Evolutionary conservation across 2,329 filamentous ascomycete species (phyloP).

Genomic region (Nigrograna mackinnonii): DNA sequence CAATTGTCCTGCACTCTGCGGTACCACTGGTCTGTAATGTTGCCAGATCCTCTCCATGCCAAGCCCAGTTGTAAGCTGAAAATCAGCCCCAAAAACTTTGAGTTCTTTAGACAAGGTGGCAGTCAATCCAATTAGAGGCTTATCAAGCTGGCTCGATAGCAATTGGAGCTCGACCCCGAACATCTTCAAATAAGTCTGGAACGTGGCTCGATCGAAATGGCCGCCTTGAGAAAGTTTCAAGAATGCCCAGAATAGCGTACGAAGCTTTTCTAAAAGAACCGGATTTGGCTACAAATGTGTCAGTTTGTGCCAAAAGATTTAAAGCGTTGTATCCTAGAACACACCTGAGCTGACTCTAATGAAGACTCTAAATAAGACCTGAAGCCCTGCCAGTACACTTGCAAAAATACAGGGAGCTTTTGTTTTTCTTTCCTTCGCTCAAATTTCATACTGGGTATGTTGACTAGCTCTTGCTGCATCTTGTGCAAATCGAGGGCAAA

Average conservation of each 20-base stretch:
- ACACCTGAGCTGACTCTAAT: neutral
- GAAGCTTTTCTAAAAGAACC: constrained; percentile 27
- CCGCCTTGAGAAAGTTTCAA: constrained; percentile 44
- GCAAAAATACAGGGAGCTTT: constrained; percentile 33
- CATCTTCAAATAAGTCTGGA: constrained; percentile 57
- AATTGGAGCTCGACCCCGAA: constrained; percentile 18
- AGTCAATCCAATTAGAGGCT: constrained; percentile 26
- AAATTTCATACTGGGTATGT: constrained; percentile 31
- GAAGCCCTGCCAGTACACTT: constrained; percentile 26
- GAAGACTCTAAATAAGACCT: constrained; percentile 10
- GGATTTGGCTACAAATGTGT: too few species aligned
- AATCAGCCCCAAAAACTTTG: constrained; percentile 65
- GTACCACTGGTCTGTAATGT: constrained; percentile 64
- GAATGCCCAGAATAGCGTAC: constrained; percentile 54
- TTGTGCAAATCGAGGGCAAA: constrained; percentile 29
- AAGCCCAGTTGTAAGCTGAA: constrained; percentile 73
- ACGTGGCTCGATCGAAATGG: constrained; percentile 56
- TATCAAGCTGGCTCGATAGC: constrained; percentile 4
- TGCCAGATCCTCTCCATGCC: constrained; percentile 83
- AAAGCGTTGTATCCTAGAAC: too few species aligned
- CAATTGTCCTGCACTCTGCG: constrained; percentile 43
- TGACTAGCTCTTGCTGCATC: constrained; percentile 32
- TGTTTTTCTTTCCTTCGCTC: constrained; percentile 39
- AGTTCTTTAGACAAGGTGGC: constrained; percentile 27
- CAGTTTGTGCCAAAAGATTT: too few species aligned